Evolutionary conservation across 1,139 yeast species (phyloP).

Genomic region (Meyerozyma athensensis): DNA sequence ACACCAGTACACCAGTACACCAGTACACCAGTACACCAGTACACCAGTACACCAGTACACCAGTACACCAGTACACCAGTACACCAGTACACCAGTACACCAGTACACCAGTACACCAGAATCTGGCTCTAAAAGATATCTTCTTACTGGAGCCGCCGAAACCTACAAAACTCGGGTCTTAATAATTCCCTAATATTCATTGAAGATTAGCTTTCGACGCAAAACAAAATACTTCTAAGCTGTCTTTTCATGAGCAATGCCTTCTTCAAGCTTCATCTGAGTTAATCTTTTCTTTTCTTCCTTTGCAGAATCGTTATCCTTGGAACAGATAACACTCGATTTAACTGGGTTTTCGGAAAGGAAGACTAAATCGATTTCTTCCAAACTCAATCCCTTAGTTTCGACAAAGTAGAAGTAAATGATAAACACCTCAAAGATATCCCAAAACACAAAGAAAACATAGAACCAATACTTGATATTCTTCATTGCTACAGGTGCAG

Average conservation of each 20-base stretch:
- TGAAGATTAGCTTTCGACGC: neutral
- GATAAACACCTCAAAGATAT: constrained; percentile 15
- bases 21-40: constrained; percentile 2
- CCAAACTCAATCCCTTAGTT: constrained; percentile 23
- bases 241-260: neutral
- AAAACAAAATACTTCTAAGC: neutral
- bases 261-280: neutral
- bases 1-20: constrained; percentile 2
- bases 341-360: constrained; percentile 4
- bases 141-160: neutral
- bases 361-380: constrained; percentile 24
- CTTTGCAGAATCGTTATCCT: neutral
- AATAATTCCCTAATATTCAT: neutral
- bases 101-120: constrained; percentile 1
- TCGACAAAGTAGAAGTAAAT: constrained; percentile 26
- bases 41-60: constrained; percentile 2
- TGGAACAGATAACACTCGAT: neutral
- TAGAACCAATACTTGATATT: constrained; percentile 18
- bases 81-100: constrained; percentile 2
- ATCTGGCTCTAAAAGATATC: neutral
- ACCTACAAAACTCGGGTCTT: neutral
- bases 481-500: constrained; percentile 20
- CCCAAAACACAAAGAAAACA: constrained; percentile 18
- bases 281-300: neutral
- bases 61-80: constrained; percentile 2